These are phyloP conservation scores for Cymbopogon citratus DNA, from an alignment of 176 grass and related monocot genomes.

Conservation along the genomic window DNA sequence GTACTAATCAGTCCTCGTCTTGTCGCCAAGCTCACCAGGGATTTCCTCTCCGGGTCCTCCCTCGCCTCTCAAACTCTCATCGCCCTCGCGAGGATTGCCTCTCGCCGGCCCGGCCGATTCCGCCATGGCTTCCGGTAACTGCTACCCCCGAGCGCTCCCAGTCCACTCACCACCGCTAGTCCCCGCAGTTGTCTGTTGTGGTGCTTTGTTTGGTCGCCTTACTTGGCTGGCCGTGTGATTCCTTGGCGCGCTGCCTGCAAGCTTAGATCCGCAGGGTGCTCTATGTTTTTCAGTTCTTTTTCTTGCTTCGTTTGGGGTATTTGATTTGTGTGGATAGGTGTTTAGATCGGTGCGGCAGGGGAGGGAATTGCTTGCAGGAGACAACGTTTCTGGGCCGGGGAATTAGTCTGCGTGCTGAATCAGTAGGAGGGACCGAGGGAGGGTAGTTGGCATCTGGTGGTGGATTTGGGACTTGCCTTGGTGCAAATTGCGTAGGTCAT, in stretches of 20 bases:
- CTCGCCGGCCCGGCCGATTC: not conserved
- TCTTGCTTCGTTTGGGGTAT: not conserved
- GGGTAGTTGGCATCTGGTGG: not conserved
- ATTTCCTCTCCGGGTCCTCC: constrained; percentile 8
- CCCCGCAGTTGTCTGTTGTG: not conserved
- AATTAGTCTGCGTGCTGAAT: not conserved
- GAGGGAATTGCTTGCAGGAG: not conserved
- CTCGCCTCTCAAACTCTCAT: not conserved
- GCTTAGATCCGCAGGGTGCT: constrained; percentile 5
- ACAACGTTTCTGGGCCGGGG: not conserved
- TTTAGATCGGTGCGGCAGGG: not conserved
- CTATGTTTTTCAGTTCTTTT: not conserved
- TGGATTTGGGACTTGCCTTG: not conserved
- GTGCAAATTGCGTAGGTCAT: not conserved
- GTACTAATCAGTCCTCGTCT: constrained; percentile 12
- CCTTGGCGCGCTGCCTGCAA: not conserved
- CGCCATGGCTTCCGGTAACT: constrained; percentile 47
- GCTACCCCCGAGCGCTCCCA: not conserved
- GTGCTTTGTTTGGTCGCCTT: not conserved
- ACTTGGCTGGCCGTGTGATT: not conserved
- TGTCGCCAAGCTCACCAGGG: constrained; percentile 23
- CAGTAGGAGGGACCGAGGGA: not conserved
- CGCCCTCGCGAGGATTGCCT: not conserved
- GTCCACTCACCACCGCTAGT: not conserved
- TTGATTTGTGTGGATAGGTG: not conserved